Percentiles rank a stretch among this genome's conserved stretches.
These are phyloP conservation scores for Fusarium equiseti DNA, from an alignment of 2,329 filamentous ascomycete genomes.

Conservation along the genomic window DNA sequence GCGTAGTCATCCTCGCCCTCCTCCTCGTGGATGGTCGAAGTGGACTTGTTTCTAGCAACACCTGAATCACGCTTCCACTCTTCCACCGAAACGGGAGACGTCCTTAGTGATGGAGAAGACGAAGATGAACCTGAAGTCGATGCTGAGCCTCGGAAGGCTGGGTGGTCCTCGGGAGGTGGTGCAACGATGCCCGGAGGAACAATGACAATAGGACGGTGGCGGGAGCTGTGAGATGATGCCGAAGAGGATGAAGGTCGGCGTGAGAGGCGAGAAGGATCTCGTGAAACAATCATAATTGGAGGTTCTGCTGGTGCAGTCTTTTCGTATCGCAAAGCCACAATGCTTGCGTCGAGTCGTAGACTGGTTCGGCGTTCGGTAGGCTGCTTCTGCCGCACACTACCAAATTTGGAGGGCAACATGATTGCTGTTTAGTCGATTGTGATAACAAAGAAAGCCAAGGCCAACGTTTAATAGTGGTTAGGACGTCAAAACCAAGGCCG, in stretches of 20 bases:
- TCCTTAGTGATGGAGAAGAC: conserved; percentile 39
- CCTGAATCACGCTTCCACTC: conserved; percentile 68
- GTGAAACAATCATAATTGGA: conserved; percentile 65
- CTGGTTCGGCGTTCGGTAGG: conserved; percentile 51
- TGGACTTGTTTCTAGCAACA: conserved; percentile 61
- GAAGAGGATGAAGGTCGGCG: conserved; percentile 45
- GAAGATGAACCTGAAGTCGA: conserved; percentile 36
- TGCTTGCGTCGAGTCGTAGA: conserved; percentile 61
- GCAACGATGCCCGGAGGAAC: conserved; percentile 51
- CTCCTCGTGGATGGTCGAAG: conserved; percentile 56
- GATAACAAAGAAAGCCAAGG: conserved; percentile 21
- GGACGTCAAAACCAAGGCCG: conserved; percentile 9
- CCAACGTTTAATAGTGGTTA: conserved; percentile 18
- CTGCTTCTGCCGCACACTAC: conserved; percentile 59
- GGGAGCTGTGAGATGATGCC: conserved; percentile 40
- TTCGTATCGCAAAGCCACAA: conserved; percentile 71
- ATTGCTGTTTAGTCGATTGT: conserved; percentile 18
- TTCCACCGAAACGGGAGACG: conserved; percentile 49
- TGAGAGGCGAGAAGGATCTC: conserved; percentile 54
- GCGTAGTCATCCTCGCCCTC: conserved; percentile 55
- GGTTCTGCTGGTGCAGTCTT: conserved; percentile 69
- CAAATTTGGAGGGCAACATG: conserved; percentile 57
- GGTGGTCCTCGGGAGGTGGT: conserved; percentile 65
- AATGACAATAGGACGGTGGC: conserved; percentile 49
- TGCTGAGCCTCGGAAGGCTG: conserved; percentile 58